Base-by-base conservation (phyloP, 2,329 filamentous ascomycete genomes). In the Colletotrichum falcatum region DNA sequence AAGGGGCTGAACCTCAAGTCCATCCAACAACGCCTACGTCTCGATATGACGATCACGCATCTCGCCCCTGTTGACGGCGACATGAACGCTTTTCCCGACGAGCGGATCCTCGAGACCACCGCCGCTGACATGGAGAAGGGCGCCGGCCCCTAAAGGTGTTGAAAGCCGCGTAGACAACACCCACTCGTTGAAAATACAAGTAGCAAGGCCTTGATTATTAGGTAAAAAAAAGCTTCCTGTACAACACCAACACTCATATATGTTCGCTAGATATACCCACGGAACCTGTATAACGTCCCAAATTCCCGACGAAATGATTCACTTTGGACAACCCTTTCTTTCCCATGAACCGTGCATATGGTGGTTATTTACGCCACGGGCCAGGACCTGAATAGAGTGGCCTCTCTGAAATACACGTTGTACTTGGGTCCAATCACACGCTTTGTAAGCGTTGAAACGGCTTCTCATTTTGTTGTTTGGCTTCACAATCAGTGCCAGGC, bases 21-120 rank as follows among this genome's bases (percentile, higher is more conserved):
- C 5, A 1, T 4, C 9, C 16, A 54, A 33, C 16, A 54, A 33
- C 26, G 62, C 9, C 5, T 30, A 18, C 12, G 14, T 23, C 12
- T 65, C 11, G 54, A 51, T 7, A 59, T 51, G 54, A 51, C 28
- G 5, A 28, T 65, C 42, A 49, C 42, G 18, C 42, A 60, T 30
- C 26, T 65, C 30, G 54, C 42, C 28, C 54, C 53, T 23, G 53
- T n/a, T 2, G 30, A 37, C 53, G 12, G 33, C 30, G 33, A 33
- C 20, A n/a, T 23, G 53, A 37, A 4, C 11, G 33, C 30, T n/a
- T 23, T 14, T 23, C 53, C 33, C 33, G 33, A 55, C 33, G 33
- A 55, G 30, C 6, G 6, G 5, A 14, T 16, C 30, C 33, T 7
- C 12, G 14, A 39, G 4, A 37, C 35, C 14, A 26, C 33, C n/a